phyloP scores from a whole-genome alignment of 2,329 filamentous ascomycete genomes.

The Fusarium citri region DNA sequence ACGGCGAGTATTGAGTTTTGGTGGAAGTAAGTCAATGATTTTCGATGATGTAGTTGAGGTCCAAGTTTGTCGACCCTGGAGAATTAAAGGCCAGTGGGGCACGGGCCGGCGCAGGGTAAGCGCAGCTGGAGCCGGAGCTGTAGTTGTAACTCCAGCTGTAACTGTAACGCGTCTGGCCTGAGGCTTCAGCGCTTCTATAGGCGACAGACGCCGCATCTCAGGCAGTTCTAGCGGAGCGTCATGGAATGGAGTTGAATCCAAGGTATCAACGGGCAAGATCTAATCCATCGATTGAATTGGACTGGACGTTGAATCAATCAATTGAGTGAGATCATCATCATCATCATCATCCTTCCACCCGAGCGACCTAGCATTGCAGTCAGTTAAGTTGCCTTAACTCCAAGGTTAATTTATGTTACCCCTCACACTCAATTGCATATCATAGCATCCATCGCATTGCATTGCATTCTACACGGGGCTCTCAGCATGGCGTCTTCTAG shows the following conservation, averaged over 20 bases:
- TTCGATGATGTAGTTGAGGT: slow-evolving; percentile 36
- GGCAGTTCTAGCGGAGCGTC: background rate
- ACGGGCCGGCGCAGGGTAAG: background rate
- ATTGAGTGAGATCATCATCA: slow-evolving; percentile 3
- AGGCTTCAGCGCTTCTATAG: slow-evolving; percentile 44
- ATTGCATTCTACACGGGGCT: background rate
- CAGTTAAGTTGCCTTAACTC: background rate
- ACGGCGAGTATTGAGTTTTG: background rate
- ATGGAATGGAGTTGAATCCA: too few species aligned
- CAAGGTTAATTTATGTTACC: slow-evolving; percentile 13
- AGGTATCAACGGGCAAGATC: background rate
- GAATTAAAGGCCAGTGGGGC: slow-evolving; percentile 31
- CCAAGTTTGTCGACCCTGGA: slow-evolving; percentile 35
- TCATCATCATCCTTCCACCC: slow-evolving; percentile 10
- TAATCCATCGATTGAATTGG: background rate
- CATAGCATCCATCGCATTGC: background rate
- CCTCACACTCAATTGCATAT: slow-evolving; percentile 18
- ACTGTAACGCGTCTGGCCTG: slow-evolving; percentile 27
- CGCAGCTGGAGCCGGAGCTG: background rate
- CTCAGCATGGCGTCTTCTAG: slow-evolving; percentile 46
- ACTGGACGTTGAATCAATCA: background rate
- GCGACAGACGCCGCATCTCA: slow-evolving; percentile 41
- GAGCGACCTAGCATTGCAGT: background rate
- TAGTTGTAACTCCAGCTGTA: background rate
- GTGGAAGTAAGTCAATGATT: slow-evolving; percentile 1